Conservation (phyloP, 768 basidiomycete species). For the Rhodocollybia butyracea region DNA sequence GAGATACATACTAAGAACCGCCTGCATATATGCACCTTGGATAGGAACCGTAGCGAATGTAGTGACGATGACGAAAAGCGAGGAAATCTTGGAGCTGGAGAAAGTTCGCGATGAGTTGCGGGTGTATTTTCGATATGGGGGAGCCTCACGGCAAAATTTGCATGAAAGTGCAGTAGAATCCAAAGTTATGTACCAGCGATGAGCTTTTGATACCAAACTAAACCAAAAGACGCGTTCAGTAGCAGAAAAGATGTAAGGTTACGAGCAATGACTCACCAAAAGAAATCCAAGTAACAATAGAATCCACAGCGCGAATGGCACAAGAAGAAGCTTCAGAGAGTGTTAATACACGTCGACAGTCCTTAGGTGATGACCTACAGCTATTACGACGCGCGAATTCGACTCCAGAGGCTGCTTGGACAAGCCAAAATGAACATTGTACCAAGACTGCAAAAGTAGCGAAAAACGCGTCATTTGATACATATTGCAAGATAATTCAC, state of each 20-base stretch:
- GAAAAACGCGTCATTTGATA: neutral
- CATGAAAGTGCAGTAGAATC: conserved; percentile 8
- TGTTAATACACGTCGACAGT: neutral
- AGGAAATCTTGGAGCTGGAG: conserved; percentile 6
- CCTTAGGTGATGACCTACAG: neutral
- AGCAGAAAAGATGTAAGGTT: neutral
- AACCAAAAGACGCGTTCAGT: neutral
- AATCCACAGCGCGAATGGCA: conserved; percentile 7
- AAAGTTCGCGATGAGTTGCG: neutral
- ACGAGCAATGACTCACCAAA: neutral
- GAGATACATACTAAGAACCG: neutral
- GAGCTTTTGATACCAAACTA: conserved; percentile 6
- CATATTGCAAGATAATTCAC: neutral
- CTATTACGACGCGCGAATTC: neutral
- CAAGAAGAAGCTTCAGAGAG: neutral
- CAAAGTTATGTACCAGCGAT: conserved; percentile 3
- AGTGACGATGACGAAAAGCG: conserved; percentile 11
- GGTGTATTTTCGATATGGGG: neutral
- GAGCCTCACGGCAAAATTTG: conserved; percentile 6
- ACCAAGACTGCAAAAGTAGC: conserved; percentile 7
- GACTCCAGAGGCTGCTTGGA: conserved; percentile 9
- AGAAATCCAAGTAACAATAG: conserved; percentile 5
- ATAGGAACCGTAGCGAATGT: conserved; percentile 9
- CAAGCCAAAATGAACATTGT: conserved; percentile 12
- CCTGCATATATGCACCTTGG: conserved; percentile 3